Evolutionary conservation across 495 filamentous ascomycete species (phyloP).

Genomic region (Massariosphaeria phaeospora): DNA sequence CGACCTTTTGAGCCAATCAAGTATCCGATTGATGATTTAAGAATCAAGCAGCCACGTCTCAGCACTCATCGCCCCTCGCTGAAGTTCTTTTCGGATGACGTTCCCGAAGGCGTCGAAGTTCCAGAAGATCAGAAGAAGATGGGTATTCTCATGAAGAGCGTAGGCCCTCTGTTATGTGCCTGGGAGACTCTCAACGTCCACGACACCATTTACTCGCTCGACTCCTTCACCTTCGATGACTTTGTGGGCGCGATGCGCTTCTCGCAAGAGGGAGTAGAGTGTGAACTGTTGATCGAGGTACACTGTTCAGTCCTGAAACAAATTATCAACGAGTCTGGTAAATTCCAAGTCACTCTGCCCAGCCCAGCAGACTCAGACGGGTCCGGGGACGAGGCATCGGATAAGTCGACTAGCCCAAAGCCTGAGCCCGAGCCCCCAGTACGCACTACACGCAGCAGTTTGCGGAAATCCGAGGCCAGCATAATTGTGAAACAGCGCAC

Average conservation of each 20-base stretch:
- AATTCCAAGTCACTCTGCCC: conserved; percentile 71
- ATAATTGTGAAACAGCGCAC: conserved; percentile 28
- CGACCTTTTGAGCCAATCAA: conserved; percentile 82
- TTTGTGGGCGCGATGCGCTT: conserved; percentile 84
- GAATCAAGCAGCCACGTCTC: conserved; percentile 59
- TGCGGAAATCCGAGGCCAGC: conserved; percentile 76
- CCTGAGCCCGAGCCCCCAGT: conserved; percentile 48
- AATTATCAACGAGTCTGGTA: conserved; percentile 74
- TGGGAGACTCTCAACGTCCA: conserved; percentile 98
- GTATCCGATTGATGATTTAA: conserved; percentile 92
- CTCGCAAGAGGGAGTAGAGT: conserved; percentile 68
- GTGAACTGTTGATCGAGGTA: conserved; percentile 82
- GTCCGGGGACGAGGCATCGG: conserved; percentile 42
- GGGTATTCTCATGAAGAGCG: conserved; percentile 70
- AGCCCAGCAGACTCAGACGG: conserved; percentile 61
- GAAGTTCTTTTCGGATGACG: conserved; percentile 67
- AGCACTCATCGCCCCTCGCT: conserved; percentile 63
- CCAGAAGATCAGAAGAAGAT: conserved; percentile 43
- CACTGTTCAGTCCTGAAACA: conserved; percentile 89
- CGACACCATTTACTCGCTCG: conserved; percentile 83
- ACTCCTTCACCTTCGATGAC: conserved; percentile 97
- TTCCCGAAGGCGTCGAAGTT: conserved; percentile 29
- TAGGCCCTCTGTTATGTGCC: conserved; percentile 75
- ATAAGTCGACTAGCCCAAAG: conserved; percentile 44
- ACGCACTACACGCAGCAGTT: conserved; percentile 76